Evolutionary conservation across 371 early-diverging fungal genomes (phyloP).

Genomic region (Batkoa obscura): DNA sequence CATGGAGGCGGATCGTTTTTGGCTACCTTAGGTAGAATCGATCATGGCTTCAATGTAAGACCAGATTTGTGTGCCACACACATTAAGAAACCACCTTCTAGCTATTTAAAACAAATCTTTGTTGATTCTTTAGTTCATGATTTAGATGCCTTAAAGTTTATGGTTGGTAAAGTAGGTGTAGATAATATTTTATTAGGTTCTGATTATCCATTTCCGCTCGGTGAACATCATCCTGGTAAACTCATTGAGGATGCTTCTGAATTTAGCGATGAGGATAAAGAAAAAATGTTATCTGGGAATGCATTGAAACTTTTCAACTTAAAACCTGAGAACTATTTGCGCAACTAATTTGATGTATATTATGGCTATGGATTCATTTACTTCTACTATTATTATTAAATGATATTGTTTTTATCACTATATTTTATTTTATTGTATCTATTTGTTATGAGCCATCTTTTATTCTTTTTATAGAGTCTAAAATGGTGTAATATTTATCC

Average conservation of each 20-base stretch:
- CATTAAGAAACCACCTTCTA: conserved; percentile 26
- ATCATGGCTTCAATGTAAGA: conserved; percentile 41
- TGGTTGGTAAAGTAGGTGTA: conserved; percentile 43
- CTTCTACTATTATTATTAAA: neutral
- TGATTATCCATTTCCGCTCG: conserved; percentile 55
- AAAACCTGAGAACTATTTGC: neutral
- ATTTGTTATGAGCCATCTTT: neutral
- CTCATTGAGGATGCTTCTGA: conserved; percentile 25
- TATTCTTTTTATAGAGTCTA: no score
- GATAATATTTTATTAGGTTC: conserved; percentile 38
- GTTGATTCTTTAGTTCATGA: conserved; percentile 53
- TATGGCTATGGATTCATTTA: neutral
- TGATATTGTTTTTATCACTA: neutral
- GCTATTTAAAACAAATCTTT: conserved; percentile 31
- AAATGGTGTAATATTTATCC: no score
- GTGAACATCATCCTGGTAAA: conserved; percentile 44
- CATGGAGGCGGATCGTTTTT: conserved; percentile 55
- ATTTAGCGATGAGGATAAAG: conserved; percentile 24
- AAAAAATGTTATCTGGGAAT: conserved; percentile 4
- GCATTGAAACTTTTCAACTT: neutral
- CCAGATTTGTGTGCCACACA: conserved; percentile 40
- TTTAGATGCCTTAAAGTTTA: conserved; percentile 31
- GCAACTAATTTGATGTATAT: neutral
- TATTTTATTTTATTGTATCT: neutral
- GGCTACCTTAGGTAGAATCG: conserved; percentile 40